Evolutionary conservation across 805 yeast genomes (phyloP).

Genomic region (Vanderwaltozyma verrucispora): DNA sequence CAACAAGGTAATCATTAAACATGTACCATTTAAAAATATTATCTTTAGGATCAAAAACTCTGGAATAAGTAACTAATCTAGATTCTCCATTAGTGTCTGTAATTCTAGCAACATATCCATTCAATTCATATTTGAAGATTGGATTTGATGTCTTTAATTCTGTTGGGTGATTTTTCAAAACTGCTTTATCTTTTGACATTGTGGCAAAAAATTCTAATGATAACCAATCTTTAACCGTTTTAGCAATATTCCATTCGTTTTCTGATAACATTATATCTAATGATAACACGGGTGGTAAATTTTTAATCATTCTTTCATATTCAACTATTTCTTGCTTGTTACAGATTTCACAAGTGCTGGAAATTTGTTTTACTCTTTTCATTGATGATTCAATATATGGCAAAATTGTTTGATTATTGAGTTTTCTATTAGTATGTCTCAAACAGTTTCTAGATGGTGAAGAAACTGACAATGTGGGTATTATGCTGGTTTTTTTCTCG

Average conservation of each 20-base stretch:
- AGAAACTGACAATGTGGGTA: constrained; percentile 19
- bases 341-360: constrained; percentile 45
- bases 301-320: constrained; percentile 39
- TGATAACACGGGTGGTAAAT: constrained; percentile 54
- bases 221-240: constrained; percentile 46
- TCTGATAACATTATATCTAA: constrained; percentile 47
- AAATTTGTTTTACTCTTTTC: constrained; percentile 40
- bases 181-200: constrained; percentile 30
- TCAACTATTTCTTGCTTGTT: constrained; percentile 44
- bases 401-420: constrained; percentile 33
- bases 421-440: constrained; percentile 25
- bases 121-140: constrained; percentile 44
- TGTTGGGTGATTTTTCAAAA: constrained; percentile 25
- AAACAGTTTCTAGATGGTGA: constrained; percentile 22
- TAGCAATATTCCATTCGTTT: constrained; percentile 44
- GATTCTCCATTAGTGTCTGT: constrained; percentile 43
- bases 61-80: constrained; percentile 50
- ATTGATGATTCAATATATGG: constrained; percentile 54
- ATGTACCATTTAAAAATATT: constrained; percentile 52
- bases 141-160: constrained; percentile 24
- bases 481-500: constrained; percentile 10
- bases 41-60: constrained; percentile 29
- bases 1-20: constrained; percentile 86
- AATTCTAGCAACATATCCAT: constrained; percentile 63
- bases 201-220: constrained; percentile 48